Evolutionary conservation across 2,329 filamentous ascomycete species (phyloP).

Genomic region (Penicillium sp.): DNA sequence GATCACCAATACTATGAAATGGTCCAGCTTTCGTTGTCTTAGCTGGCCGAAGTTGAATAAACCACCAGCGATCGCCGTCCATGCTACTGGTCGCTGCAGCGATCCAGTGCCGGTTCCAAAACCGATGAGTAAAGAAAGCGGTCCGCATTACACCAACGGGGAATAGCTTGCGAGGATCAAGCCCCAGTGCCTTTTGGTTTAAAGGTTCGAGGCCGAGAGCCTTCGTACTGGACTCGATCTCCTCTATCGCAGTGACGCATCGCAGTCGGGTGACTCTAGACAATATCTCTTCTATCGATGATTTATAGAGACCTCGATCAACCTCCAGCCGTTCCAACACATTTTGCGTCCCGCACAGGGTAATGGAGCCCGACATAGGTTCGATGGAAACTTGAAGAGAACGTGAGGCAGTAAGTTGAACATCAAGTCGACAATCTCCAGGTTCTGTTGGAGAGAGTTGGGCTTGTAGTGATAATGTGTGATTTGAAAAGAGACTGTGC

Average conservation of each 20-base stretch:
- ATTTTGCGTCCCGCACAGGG: conserved; percentile 64
- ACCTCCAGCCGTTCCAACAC: conserved; percentile 59
- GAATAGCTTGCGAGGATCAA: conserved; percentile 59
- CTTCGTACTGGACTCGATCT: conserved; percentile 38
- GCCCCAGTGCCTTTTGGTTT: conserved; percentile 36
- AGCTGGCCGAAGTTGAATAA: conserved; percentile 49
- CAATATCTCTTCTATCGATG: conserved; percentile 40
- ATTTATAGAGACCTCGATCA: conserved; percentile 60
- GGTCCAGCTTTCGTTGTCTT: conserved; percentile 11
- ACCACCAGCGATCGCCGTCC: conserved; percentile 75
- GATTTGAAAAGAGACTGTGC: conserved; percentile 61
- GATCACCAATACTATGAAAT: conserved; percentile 11
- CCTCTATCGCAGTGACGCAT: conserved; percentile 41
- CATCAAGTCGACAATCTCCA: conserved; percentile 63
- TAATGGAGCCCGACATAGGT: conserved; percentile 72
- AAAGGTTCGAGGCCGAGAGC: conserved; percentile 41
- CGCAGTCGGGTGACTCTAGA: conserved; percentile 40
- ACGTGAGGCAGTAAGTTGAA: conserved; percentile 67
- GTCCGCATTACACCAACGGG: conserved; percentile 63
- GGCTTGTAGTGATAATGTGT: conserved; percentile 59
- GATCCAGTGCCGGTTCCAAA: conserved; percentile 68
- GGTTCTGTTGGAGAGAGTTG: conserved; percentile 61
- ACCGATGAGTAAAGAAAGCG: conserved; percentile 57
- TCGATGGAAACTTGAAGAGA: conserved; percentile 67
- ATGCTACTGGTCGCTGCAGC: conserved; percentile 69